Evolutionary conservation across 345 rosid genomes (phyloP).

Genomic region (Populus tremula): DNA sequence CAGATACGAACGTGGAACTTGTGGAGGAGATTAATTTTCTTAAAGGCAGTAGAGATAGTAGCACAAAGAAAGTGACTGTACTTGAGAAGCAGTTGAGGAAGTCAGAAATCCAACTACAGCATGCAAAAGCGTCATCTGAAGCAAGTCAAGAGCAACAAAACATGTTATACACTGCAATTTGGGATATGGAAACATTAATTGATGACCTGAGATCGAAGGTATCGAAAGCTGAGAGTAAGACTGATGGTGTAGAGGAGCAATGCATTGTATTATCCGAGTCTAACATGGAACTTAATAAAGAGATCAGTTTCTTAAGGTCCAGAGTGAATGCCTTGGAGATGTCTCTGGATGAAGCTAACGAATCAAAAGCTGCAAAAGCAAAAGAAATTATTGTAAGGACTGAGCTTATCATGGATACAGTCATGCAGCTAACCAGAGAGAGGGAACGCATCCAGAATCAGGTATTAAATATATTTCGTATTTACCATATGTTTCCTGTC

Average conservation of each 20-base stretch:
- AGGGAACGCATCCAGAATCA: slow-evolving; percentile 79
- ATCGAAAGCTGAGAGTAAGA: slow-evolving; percentile 76
- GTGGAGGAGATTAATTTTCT: slow-evolving; percentile 78
- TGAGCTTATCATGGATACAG: slow-evolving; percentile 66
- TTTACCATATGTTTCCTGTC: not conserved
- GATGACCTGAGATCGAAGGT: slow-evolving; percentile 92
- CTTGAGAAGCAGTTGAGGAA: slow-evolving; percentile 88
- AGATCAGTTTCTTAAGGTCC: slow-evolving; percentile 48
- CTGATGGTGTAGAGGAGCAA: slow-evolving; percentile 68
- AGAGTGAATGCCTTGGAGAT: slow-evolving; percentile 52
- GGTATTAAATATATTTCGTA: slow-evolving; percentile 38
- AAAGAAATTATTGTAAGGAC: slow-evolving; percentile 59
- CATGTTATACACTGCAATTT: slow-evolving; percentile 90
- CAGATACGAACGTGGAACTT: slow-evolving; percentile 67
- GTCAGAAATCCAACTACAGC: slow-evolving; percentile 58
- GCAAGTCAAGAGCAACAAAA: slow-evolving; percentile 92
- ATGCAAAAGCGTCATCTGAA: slow-evolving; percentile 71
- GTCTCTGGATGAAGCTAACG: slow-evolving; percentile 49
- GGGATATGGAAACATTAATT: slow-evolving; percentile 98
- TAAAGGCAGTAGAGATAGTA: slow-evolving; percentile 53
- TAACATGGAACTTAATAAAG: slow-evolving; percentile 59
- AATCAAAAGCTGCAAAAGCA: slow-evolving; percentile 49
- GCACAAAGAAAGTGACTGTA: slow-evolving; percentile 59
- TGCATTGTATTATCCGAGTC: slow-evolving; percentile 60
- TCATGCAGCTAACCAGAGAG: slow-evolving; percentile 61